Conservation (phyloP, 2,329 filamentous ascomycete genomes). For the Colletotrichum agaves region DNA sequence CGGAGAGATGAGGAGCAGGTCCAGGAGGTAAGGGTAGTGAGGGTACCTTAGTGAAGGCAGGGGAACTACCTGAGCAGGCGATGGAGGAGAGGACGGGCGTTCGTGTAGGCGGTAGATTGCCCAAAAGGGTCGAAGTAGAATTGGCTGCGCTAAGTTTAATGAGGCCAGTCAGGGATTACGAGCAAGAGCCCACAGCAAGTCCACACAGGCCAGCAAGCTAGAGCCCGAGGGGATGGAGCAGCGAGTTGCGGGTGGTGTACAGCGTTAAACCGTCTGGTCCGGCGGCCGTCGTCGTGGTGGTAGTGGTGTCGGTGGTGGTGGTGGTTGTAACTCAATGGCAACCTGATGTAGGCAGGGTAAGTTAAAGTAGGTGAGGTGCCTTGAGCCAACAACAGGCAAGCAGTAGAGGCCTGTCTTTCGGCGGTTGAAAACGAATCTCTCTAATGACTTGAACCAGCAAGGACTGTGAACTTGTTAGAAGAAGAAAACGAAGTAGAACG, state of each 20-base stretch:
- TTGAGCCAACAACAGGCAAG: too few relatives aligned
- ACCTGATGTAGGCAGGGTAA: too few relatives aligned
- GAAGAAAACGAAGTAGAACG: not conserved
- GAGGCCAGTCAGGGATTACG: constrained; percentile 46
- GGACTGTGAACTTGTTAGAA: too few relatives aligned
- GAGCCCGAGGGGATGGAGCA: constrained; percentile 39
- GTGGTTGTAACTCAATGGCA: not conserved
- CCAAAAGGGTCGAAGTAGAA: constrained; percentile 48
- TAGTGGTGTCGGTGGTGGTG: not conserved
- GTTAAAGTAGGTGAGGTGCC: too few relatives aligned
- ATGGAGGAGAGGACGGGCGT: constrained; percentile 41
- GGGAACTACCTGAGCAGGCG: constrained; percentile 8
- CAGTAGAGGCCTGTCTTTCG: too few relatives aligned
- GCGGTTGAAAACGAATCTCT: too few relatives aligned
- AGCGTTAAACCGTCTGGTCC: too few relatives aligned
- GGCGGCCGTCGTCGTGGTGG: not conserved
- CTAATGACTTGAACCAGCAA: too few relatives aligned
- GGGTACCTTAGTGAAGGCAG: not conserved
- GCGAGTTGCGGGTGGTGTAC: not conserved
- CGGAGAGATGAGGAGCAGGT: constrained; percentile 28
- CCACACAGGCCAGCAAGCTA: constrained; percentile 25
- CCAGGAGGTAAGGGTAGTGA: constrained; percentile 30
- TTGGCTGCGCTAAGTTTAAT: constrained; percentile 56
- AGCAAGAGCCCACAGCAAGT: constrained; percentile 27
- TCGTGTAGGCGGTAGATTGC: constrained; percentile 48